Conservation (phyloP, 805 yeast genomes). For the Candida schatavii region DNA sequence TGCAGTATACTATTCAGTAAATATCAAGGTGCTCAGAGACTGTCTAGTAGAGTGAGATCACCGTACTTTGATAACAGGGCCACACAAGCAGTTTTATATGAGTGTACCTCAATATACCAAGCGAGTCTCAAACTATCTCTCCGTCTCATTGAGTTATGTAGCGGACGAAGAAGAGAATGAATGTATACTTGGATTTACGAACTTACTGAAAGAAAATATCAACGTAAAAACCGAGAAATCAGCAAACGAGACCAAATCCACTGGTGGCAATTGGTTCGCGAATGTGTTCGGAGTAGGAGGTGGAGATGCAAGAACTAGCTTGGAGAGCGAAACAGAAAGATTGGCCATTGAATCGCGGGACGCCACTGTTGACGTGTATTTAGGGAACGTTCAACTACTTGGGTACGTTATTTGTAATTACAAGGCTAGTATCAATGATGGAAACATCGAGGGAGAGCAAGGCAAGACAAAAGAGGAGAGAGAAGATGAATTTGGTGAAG, state of each 20-base stretch:
- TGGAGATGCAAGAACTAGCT: background rate
- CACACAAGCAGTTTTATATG: slow-evolving; percentile 1
- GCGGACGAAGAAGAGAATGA: slow-evolving; percentile 11
- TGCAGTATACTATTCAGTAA: no score
- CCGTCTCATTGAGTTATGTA: slow-evolving; percentile 18
- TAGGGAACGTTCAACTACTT: slow-evolving; percentile 38
- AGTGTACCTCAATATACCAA: slow-evolving; percentile 13
- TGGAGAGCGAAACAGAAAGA: slow-evolving; percentile 5
- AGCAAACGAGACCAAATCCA: background rate
- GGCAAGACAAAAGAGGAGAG: slow-evolving; percentile 4
- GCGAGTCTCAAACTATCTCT: slow-evolving; percentile 18
- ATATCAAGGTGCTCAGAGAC: no score
- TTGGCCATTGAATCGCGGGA: background rate
- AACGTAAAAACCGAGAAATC: slow-evolving; percentile 11
- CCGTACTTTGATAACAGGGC: no score
- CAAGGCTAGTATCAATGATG: slow-evolving; percentile 21
- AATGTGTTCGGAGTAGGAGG: slow-evolving; percentile 12
- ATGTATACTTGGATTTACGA: slow-evolving; percentile 21
- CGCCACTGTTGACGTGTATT: slow-evolving; percentile 15
- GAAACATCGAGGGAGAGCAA: slow-evolving; percentile 7
- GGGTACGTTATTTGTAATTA: slow-evolving; percentile 41
- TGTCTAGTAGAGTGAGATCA: no score
- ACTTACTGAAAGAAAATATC: slow-evolving; percentile 14
- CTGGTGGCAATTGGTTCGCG: slow-evolving; percentile 12
- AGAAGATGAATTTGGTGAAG: background rate